phyloP scores from a whole-genome alignment of 2,329 filamentous ascomycete genomes.

The Colletotrichum chrysophilum region DNA sequence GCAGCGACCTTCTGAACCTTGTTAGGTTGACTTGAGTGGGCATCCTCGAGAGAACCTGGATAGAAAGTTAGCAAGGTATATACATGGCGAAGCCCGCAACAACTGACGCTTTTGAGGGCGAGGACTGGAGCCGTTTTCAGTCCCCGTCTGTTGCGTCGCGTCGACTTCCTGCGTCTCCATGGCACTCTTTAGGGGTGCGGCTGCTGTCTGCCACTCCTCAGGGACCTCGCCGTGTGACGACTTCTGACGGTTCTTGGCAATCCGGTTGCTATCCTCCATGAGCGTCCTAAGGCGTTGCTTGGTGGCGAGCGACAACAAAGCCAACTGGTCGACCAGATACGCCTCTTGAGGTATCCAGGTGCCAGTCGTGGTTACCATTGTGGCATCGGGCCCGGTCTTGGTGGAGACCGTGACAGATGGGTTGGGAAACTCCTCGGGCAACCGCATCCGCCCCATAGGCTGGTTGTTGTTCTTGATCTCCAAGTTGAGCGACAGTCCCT shows the following conservation, averaged over 20 bases:
- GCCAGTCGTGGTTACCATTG: conserved; percentile 66
- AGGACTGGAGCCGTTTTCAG: conserved; percentile 57
- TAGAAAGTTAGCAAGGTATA: conserved; percentile 16
- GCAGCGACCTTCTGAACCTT: conserved; percentile 53
- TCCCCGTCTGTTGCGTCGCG: conserved; percentile 27
- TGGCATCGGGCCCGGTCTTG: conserved; percentile 65
- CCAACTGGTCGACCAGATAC: conserved; percentile 80
- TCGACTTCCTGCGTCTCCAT: conserved; percentile 11
- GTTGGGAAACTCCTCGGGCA: conserved; percentile 52
- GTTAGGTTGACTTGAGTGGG: conserved; percentile 41
- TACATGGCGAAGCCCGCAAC: conserved; percentile 6
- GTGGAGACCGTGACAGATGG: conserved; percentile 60
- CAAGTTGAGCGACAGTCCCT: conserved; percentile 60
- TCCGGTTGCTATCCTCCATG: conserved; percentile 75
- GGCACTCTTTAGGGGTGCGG: conserved; percentile 53
- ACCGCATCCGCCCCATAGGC: conserved; percentile 52
- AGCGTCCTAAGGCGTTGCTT: conserved; percentile 80
- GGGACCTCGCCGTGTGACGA: conserved; percentile 83
- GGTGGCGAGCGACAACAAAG: conserved; percentile 81
- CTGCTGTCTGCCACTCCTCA: conserved; percentile 76
- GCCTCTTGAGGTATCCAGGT: conserved; percentile 78
- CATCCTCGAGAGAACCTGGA: conserved; percentile 42
- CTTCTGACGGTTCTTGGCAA: conserved; percentile 75
- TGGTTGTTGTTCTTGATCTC: conserved; percentile 56
- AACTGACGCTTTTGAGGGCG: conserved; percentile 65